Conservation (phyloP, 1,139 yeast species). For the Zygotorulaspora mrakii region DNA sequence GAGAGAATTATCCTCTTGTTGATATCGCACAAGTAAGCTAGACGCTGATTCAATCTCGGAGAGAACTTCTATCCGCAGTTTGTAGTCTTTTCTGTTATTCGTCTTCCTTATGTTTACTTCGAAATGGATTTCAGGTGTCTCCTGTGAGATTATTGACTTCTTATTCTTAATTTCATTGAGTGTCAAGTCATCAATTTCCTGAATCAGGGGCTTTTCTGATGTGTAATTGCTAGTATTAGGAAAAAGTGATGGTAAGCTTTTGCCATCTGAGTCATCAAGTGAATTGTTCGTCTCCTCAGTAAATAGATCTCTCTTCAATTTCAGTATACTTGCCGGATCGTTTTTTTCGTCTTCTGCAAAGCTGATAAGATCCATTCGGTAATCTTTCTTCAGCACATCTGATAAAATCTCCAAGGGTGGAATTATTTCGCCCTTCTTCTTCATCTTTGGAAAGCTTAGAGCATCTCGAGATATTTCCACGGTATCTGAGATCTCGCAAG, state of each 20-base stretch:
- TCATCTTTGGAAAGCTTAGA: slow-evolving; percentile 55
- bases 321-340: slow-evolving; percentile 22
- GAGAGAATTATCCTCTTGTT: slow-evolving; percentile 18
- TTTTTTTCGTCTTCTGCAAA: slow-evolving; percentile 14
- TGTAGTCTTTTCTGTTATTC: slow-evolving; percentile 16
- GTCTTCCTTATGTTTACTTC: slow-evolving; percentile 30
- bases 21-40: slow-evolving; percentile 24
- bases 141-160: background rate
- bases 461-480: slow-evolving; percentile 43
- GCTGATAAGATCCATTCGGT: slow-evolving; percentile 16
- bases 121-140: slow-evolving; percentile 16
- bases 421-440: slow-evolving; percentile 49
- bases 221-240: slow-evolving; percentile 10
- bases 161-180: slow-evolving; percentile 5
- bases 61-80: slow-evolving; percentile 27
- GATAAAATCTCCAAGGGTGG: slow-evolving; percentile 24
- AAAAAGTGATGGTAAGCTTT: slow-evolving; percentile 22
- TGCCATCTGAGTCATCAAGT: slow-evolving; percentile 7
- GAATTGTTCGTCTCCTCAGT: slow-evolving; percentile 10
- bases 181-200: slow-evolving; percentile 20
- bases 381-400: slow-evolving; percentile 21
- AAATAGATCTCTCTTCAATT: slow-evolving; percentile 19
- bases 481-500: slow-evolving; percentile 53
- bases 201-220: slow-evolving; percentile 20
- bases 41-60: slow-evolving; percentile 23